phyloP scores from a whole-genome alignment of 176 grass and related monocot species.

The Aegilops tauschii region DNA sequence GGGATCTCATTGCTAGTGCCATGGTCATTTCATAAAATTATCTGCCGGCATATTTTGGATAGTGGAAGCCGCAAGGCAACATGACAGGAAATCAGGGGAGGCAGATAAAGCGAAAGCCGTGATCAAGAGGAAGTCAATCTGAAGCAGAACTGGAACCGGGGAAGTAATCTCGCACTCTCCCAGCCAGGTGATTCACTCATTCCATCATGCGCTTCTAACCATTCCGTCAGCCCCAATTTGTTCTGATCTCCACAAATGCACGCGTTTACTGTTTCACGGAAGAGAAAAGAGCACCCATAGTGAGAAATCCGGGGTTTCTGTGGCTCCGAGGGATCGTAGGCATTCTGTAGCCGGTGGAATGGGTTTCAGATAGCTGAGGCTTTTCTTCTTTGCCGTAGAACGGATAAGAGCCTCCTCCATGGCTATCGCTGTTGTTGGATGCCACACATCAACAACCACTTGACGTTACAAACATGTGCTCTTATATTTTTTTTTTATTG shows the following conservation, averaged over 20 bases:
- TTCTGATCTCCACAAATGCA: neutral
- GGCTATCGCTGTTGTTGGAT: conserved; percentile 35
- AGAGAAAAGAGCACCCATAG: neutral
- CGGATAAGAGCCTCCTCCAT: conserved; percentile 33
- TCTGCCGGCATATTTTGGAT: neutral
- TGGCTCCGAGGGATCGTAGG: neutral
- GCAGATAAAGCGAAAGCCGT: neutral
- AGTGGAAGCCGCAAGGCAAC: neutral
- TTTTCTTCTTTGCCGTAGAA: conserved; percentile 6
- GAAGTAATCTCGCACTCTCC: neutral
- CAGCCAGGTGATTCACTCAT: neutral
- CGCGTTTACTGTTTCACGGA: neutral
- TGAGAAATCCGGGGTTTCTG: neutral
- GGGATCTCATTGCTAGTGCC: neutral
- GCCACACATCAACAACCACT: conserved; percentile 25
- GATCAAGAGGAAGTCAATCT: neutral
- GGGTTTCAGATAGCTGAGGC: neutral
- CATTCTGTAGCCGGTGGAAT: neutral
- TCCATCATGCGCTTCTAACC: neutral
- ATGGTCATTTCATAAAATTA: neutral
- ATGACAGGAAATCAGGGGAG: neutral
- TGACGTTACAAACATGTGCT: conserved; percentile 14
- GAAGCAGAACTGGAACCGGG: neutral
- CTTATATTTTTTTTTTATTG: conserved; percentile 17
- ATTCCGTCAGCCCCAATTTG: neutral